phyloP scores from a whole-genome alignment of 1,284 basidiomycete species.

The Apiotrichum domesticum region DNA sequence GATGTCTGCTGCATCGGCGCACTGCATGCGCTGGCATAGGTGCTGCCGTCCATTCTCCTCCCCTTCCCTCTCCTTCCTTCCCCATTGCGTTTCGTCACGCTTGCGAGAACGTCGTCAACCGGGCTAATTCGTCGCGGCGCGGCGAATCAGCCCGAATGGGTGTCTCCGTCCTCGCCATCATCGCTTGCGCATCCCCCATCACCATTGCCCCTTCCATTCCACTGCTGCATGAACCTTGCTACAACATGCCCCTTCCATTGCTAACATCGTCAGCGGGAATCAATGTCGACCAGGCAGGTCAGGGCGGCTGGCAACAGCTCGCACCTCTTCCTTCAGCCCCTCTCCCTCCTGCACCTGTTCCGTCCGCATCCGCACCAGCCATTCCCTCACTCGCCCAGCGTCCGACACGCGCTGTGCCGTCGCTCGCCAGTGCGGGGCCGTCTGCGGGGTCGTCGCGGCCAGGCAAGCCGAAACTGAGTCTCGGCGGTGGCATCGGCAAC shows the following conservation, averaged over 20 bases:
- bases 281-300: slow-evolving; percentile 40
- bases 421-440: slow-evolving; percentile 15
- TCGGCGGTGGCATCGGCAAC: slow-evolving; percentile 3
- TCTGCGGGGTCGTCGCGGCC: background rate
- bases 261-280: slow-evolving; percentile 29
- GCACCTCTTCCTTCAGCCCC: slow-evolving; percentile 5
- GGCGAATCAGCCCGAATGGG: too few species aligned
- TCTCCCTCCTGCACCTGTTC: background rate
- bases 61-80: background rate
- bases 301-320: slow-evolving; percentile 41
- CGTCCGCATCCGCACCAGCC: background rate
- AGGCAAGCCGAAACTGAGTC: slow-evolving; percentile 31
- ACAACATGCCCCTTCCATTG: background rate
- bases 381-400: slow-evolving; percentile 26
- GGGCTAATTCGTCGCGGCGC: too few species aligned
- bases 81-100: background rate
- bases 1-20: background rate
- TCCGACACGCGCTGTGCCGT: slow-evolving; percentile 1
- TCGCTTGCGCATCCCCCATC: background rate
- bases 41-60: background rate
- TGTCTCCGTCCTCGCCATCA: background rate
- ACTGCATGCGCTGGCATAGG: too few species aligned
- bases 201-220: background rate
- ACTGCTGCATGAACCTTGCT: background rate
- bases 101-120: too few species aligned